phyloP scores from a whole-genome alignment of 83 land plant species.

The Picea mariana region DNA sequence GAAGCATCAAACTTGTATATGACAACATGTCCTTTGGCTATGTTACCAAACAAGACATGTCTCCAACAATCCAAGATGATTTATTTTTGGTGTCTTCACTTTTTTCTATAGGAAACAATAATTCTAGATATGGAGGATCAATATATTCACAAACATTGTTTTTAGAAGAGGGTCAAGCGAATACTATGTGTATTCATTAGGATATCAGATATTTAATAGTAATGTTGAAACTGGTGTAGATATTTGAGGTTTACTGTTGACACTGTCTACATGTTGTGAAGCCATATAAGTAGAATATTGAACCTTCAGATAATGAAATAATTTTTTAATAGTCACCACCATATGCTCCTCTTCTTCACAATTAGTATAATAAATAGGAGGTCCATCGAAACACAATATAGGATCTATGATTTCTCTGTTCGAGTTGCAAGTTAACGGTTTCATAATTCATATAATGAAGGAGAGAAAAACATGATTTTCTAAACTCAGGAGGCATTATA shows the following conservation, averaged over 20 bases:
- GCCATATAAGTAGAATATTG: no score
- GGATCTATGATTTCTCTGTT: no score
- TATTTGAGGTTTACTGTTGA: slow-evolving; percentile 96
- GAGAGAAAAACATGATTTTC: no score
- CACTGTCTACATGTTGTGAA: slow-evolving; percentile 33
- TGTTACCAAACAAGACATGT: slow-evolving; percentile 98
- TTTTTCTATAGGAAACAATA: slow-evolving; percentile 97
- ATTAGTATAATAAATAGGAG: no score
- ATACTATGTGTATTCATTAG: slow-evolving; percentile 92
- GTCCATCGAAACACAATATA: no score
- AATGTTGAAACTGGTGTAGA: slow-evolving; percentile 90
- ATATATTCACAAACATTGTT: slow-evolving; percentile 97
- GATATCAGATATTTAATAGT: slow-evolving; percentile 80
- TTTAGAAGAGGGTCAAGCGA: slow-evolving; percentile 96
- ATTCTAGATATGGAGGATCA: slow-evolving; percentile 96
- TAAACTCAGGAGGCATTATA: no score
- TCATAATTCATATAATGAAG: no score
- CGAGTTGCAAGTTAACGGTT: no score
- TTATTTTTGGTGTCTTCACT: slow-evolving; percentile 94
- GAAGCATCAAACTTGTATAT: slow-evolving; percentile 87
- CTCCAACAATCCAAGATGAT: slow-evolving; percentile 52
- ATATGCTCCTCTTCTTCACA: no score
- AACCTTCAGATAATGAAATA: no score
- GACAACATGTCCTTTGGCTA: slow-evolving; percentile 98
- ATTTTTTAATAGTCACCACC: no score